phyloP scores from a whole-genome alignment of 805 yeast genomes.

The Cyberlindnera misumaiensis region DNA sequence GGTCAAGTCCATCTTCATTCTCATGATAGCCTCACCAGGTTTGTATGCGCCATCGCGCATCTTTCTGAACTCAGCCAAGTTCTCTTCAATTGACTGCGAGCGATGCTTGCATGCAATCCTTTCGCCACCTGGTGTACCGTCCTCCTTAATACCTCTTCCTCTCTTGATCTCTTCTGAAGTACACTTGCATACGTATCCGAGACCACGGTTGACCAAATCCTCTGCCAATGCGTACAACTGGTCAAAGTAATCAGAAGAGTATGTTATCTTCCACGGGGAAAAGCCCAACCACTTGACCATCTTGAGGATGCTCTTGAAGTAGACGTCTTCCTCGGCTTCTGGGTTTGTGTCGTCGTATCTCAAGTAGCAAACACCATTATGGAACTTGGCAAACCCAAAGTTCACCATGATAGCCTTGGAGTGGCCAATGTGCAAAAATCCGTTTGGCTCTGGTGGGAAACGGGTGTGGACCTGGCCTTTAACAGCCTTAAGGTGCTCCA shows the following conservation, averaged over 20 bases:
- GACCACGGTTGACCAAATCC: constrained; percentile 57
- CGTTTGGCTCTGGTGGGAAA: constrained; percentile 99
- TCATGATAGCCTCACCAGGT: constrained; percentile 88
- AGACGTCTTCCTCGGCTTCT: constrained; percentile 94
- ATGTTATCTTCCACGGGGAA: constrained; percentile 88
- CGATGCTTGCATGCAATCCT: constrained; percentile 81
- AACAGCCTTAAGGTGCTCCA: constrained; percentile 70
- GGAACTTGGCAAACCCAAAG: constrained; percentile 90
- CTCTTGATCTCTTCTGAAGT: constrained; percentile 85
- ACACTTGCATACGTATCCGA: constrained; percentile 90
- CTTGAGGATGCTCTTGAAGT: constrained; percentile 73
- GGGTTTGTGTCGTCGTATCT: constrained; percentile 98
- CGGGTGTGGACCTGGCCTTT: constrained; percentile 84
- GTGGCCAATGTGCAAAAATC: constrained; percentile 95
- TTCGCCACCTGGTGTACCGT: constrained; percentile 92
- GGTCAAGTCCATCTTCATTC: constrained; percentile 91
- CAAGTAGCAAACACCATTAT: constrained; percentile 83
- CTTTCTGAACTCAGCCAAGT: constrained; percentile 71
- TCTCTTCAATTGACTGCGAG: constrained; percentile 60
- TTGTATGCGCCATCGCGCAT: constrained; percentile 88
- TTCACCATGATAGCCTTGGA: constrained; percentile 96
- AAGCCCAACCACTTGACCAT: constrained; percentile 95
- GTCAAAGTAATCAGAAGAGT: constrained; percentile 94
- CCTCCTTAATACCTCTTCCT: constrained; percentile 85
- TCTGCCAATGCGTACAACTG: constrained; percentile 85